phyloP scores from a whole-genome alignment of 805 yeast genomes.

The Komagataella mondaviorum region DNA sequence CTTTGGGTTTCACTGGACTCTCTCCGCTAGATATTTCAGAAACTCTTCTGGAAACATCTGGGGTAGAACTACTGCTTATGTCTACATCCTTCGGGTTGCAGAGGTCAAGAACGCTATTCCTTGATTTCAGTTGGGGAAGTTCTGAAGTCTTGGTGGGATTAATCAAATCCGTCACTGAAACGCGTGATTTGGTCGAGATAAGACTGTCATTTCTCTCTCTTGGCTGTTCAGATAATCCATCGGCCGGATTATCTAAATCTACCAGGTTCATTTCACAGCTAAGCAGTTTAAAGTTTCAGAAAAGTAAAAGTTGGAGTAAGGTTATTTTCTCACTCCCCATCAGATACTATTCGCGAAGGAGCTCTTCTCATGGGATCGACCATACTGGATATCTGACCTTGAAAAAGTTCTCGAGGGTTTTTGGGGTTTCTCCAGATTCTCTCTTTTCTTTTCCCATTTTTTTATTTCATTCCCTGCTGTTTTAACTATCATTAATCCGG shows the following conservation, averaged over 20 bases:
- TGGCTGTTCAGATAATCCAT: not conserved
- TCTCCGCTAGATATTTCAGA: slow-evolving; percentile 12
- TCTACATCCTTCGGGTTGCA: slow-evolving; percentile 35
- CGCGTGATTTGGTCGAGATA: not conserved
- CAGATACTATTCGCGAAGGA: not conserved
- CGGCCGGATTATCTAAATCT: not conserved
- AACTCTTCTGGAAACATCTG: slow-evolving; percentile 18
- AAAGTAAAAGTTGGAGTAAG: not conserved
- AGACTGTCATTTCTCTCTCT: not conserved
- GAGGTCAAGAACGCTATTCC: slow-evolving; percentile 17
- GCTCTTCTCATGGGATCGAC: not conserved
- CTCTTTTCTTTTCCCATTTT: not conserved
- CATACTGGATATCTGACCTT: not conserved
- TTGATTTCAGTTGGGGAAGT: not conserved
- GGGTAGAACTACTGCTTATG: slow-evolving; percentile 24
- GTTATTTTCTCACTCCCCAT: not conserved
- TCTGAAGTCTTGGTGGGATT: not conserved
- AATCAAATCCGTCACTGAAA: not conserved
- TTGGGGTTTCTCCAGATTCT: not conserved
- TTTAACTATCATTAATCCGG: not conserved
- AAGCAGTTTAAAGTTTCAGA: not conserved
- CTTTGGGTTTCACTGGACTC: slow-evolving; percentile 2
- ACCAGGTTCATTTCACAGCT: not conserved
- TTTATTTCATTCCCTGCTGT: not conserved
- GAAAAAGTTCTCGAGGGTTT: not conserved